These are phyloP conservation scores for Capronia americana DNA, from an alignment of 2,329 filamentous ascomycete genomes.

Conservation along the genomic window DNA sequence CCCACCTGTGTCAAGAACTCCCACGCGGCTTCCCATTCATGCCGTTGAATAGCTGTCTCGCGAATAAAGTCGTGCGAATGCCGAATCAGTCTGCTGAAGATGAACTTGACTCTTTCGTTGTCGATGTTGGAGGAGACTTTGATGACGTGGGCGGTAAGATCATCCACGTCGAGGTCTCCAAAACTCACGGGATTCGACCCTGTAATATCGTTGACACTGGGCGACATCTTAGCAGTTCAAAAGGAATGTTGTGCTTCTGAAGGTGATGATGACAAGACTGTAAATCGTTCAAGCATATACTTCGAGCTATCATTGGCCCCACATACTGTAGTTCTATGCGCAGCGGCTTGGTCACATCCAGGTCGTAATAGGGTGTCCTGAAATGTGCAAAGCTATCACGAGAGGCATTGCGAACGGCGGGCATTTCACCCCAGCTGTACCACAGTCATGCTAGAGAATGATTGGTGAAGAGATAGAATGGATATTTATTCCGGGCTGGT, in stretches of 20 bases:
- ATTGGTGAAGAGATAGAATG: background rate
- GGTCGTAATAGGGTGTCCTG: background rate
- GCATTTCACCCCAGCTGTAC: background rate
- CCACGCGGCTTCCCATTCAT: constrained; percentile 1
- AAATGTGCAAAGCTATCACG: background rate
- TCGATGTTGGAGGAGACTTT: background rate
- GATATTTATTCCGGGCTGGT: background rate
- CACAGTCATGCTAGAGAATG: background rate
- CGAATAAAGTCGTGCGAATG: constrained; percentile 4
- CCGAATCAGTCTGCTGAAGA: background rate
- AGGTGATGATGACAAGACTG: background rate
- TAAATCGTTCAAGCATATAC: background rate
- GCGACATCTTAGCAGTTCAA: background rate
- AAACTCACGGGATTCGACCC: background rate
- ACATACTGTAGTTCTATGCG: background rate
- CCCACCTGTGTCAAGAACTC: background rate
- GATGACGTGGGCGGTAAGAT: constrained; percentile 3
- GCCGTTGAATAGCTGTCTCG: background rate
- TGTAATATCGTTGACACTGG: background rate
- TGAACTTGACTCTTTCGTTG: constrained; percentile 1
- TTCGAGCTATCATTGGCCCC: background rate
- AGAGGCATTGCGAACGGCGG: background rate
- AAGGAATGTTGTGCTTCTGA: background rate
- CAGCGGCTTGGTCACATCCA: background rate
- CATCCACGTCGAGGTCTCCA: constrained; percentile 1